Evolutionary conservation across 345 rosid genomes (phyloP).

Genomic region (Citrus mangshanensis): DNA sequence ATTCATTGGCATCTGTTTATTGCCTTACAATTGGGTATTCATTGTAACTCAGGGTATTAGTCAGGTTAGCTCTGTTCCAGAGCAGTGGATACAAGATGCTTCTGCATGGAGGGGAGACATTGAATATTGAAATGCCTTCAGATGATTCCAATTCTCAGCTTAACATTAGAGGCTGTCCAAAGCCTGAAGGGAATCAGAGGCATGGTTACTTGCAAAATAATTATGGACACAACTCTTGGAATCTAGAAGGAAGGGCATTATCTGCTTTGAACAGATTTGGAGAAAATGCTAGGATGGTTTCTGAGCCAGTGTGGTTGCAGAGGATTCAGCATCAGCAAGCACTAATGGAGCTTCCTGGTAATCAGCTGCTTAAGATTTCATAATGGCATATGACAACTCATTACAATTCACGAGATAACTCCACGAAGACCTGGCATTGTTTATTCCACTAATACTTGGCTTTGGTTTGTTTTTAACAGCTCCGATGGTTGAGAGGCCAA

Average conservation of each 20-base stretch:
- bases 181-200: slow-evolving; percentile 25
- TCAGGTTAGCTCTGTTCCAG: slow-evolving; percentile 67
- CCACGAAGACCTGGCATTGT: slow-evolving; percentile 6
- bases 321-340: slow-evolving; percentile 67
- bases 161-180: slow-evolving; percentile 17
- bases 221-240: slow-evolving; percentile 45
- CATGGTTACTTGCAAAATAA: slow-evolving; percentile 26
- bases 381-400: neutral
- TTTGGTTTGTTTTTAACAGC: slow-evolving; percentile 26
- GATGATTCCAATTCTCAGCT: slow-evolving; percentile 37
- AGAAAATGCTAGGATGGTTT: slow-evolving; percentile 61
- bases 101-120: slow-evolving; percentile 85
- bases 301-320: slow-evolving; percentile 49
- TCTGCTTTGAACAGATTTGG: slow-evolving; percentile 76
- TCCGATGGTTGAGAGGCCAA: slow-evolving; percentile 36
- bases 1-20: neutral
- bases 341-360: slow-evolving; percentile 54
- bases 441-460: slow-evolving; percentile 11
- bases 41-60: slow-evolving; percentile 51
- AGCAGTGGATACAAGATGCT: slow-evolving; percentile 88
- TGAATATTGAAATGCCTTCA: slow-evolving; percentile 48
- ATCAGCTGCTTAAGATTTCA: slow-evolving; percentile 4
- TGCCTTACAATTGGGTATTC: slow-evolving; percentile 11
- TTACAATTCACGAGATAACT: neutral
- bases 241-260: slow-evolving; percentile 76